These are phyloP conservation scores for Fusarium napiforme DNA, from an alignment of 2,329 filamentous ascomycete genomes.

Conservation along the genomic window DNA sequence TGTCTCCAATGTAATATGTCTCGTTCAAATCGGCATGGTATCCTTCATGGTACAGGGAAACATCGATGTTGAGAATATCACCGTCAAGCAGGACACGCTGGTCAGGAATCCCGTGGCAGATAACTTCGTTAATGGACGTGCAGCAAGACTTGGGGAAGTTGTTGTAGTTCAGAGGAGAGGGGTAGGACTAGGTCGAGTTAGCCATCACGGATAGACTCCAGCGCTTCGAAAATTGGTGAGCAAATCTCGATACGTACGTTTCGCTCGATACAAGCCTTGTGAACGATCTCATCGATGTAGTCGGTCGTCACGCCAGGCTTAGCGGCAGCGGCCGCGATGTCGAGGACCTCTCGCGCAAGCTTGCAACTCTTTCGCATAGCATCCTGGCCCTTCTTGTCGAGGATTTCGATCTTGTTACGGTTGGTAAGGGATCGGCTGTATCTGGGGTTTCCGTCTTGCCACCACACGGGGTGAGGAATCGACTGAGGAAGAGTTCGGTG, in stretches of 20 bases:
- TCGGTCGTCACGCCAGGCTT: constrained; percentile 96
- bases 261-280: constrained; percentile 93
- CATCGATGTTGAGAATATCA: constrained; percentile 97
- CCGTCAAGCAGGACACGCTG: constrained; percentile 87
- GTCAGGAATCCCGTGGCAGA: constrained; percentile 98
- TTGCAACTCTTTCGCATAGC: constrained; percentile 94
- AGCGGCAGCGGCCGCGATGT: constrained; percentile 85
- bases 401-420: constrained; percentile 83
- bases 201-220: not conserved
- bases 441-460: constrained; percentile 80
- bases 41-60: constrained; percentile 92
- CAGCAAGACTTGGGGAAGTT: constrained; percentile 98
- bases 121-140: constrained; percentile 95
- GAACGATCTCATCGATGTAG: constrained; percentile 92
- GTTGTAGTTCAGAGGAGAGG: constrained; percentile 94
- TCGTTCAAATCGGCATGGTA: constrained; percentile 98
- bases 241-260: constrained; percentile 69
- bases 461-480: constrained; percentile 89
- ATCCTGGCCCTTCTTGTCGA: constrained; percentile 83
- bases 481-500: constrained; percentile 78
- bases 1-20: constrained; percentile 97
- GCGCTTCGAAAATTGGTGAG: not conserved
- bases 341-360: constrained; percentile 88
- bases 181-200: constrained; percentile 76
- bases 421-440: constrained; percentile 70